phyloP scores from a whole-genome alignment of 352 stramenopile species.

The Phytophthora syringae region DNA sequence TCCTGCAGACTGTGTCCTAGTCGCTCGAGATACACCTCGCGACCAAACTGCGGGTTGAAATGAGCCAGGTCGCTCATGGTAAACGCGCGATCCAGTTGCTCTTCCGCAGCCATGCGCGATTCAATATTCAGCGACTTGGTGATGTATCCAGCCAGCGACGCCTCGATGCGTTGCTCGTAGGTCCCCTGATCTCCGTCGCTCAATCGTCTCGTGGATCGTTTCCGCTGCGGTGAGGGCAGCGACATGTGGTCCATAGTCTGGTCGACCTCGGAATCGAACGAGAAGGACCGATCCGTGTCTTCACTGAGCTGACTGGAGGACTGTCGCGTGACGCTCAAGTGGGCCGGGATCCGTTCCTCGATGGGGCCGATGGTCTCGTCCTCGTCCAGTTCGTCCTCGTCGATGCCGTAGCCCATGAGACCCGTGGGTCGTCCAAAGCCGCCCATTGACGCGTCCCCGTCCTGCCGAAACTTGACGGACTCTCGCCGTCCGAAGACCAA shows the following conservation, averaged over 20 bases:
- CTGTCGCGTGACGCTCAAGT: slow-evolving; percentile 28
- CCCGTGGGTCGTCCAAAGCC: slow-evolving; percentile 39
- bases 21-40: slow-evolving; percentile 73
- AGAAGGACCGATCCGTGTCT: slow-evolving; percentile 73
- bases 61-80: slow-evolving; percentile 68
- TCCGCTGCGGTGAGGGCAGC: slow-evolving; percentile 30
- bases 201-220: slow-evolving; percentile 38
- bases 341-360: slow-evolving; percentile 29
- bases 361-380: slow-evolving; percentile 37
- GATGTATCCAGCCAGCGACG: slow-evolving; percentile 59
- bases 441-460: slow-evolving; percentile 16
- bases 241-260: slow-evolving; percentile 42
- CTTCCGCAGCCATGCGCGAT: slow-evolving; percentile 36
- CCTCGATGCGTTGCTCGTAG: slow-evolving; percentile 78
- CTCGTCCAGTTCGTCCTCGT: slow-evolving; percentile 42
- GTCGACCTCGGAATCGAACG: slow-evolving; percentile 65
- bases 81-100: slow-evolving; percentile 47
- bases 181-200: slow-evolving; percentile 52
- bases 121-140: slow-evolving; percentile 58
- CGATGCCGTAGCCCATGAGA: slow-evolving; percentile 42
- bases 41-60: slow-evolving; percentile 77
- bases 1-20: slow-evolving; percentile 68
- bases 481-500: slow-evolving; percentile 52
- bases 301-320: slow-evolving; percentile 56
- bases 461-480: slow-evolving; percentile 18